Base-by-base conservation (phyloP, 148 eudicot species). In the Vaccinium macrocarpon region DNA sequence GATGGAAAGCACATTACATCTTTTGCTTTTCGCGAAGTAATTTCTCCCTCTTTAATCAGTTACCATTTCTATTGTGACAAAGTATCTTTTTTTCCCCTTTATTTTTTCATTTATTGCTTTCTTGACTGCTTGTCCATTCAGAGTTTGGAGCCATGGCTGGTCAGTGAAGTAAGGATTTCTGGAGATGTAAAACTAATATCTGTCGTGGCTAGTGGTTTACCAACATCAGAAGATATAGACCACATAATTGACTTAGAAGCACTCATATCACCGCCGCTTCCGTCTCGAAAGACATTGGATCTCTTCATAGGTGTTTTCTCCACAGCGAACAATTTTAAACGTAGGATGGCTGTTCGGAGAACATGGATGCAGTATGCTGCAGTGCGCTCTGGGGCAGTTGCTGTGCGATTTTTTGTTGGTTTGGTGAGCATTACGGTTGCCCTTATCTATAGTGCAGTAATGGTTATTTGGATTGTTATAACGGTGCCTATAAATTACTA, bases 131-230 rank as follows among this genome's bases (percentile, higher is more conserved):
- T 68, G 25, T 51, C 74, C 87, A 73, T 74, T 71, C 90, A 97
- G 99, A 92, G 90, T 85, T 88, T 97, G 91, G 98, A 97, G 87
- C 98, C 99, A 81, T 95, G 99, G 99, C 92, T 97, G 86, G 93
- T 97, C 46, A 90, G 92, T 86, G 97, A 95, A 91, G 90, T 93
- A 78, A 92, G 89, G 86, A 92, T 97, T 81, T 95, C 96, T 2
- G 99, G 99, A 85, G 99, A 97, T 82, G 53, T 97, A 79, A 90
- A 90, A 42, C 82, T 95, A 85, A 90, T 94, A 29, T 95, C 98
- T 70, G 91, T 93, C 68, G 88, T 97, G 62, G 95, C 97, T 13
- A 97, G 98, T 87, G 94, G 97, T 79, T 92, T 97, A 78, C 98
- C 98, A 61, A 93, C 98, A 86, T 95, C 97, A 52, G 98, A 97